Base-by-base conservation (phyloP, 2,329 filamentous ascomycete species). In the Colletotrichum karsti region DNA sequence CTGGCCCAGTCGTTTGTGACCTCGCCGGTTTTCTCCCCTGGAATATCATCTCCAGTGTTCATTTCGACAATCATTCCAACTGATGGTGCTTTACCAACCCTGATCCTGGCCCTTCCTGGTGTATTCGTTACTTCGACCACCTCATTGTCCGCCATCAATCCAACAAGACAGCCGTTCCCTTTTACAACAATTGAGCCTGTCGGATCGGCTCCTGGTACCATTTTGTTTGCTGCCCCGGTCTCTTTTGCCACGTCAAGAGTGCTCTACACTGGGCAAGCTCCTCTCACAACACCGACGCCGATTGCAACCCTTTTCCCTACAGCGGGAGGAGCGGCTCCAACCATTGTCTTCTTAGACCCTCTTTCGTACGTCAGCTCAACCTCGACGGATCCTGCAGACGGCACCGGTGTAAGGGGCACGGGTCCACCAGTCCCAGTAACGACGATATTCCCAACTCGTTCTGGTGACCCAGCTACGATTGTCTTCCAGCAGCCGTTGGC, bases 291-390 rank as follows among this genome's bases (percentile, higher is more conserved):
- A 3, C 22, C 54, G 6, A 58, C 60, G 2, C 50, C 59, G 2
- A 22, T 67, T 20, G 15, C 63, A 3, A 70, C 69, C n/a, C 56
- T 67, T 10, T 50, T 56, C 3, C 65, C 62, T 41, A 12, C 33
- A 3, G 61, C 53, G 26, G 57, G 58, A 3, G 60, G 67, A 5
- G 46, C 13, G 0, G 54, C 59, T 1, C 67, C 69, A 7, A 70
- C 70, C 1, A 56, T 68, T 7, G 48, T 71, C 9, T 20, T 70
- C 4, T 42, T 56, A 5, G 28, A 54, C n/a, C 59, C 67, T 3
- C 5, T 35, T 8, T 8, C 33, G 2, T 50, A 28, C 46, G 46
- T 50, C 15, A 50, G 46, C 46, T 15, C 28, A 15, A 30, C 26
- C n/a, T 50, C 46, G 15, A 30, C 46, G 4, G 18, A 28, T 24